Conservation (phyloP, 805 yeast species). For the Phaffomyces thermotolerans region DNA sequence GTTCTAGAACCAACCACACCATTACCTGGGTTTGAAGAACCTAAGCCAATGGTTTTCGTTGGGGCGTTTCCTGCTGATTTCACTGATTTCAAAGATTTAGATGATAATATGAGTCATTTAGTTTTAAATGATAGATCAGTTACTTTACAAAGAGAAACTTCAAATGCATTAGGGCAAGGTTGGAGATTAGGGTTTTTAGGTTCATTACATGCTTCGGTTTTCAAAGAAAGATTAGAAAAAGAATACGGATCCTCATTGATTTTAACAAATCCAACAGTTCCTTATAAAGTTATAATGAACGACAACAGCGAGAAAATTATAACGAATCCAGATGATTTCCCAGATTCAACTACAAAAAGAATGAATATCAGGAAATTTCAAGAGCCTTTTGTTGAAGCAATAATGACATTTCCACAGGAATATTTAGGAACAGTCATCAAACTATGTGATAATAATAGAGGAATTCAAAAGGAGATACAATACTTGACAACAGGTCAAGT, state of each 20-base stretch:
- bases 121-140: constrained; percentile 92
- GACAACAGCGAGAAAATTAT: constrained; percentile 61
- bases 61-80: constrained; percentile 98
- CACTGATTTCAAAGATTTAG: constrained; percentile 77
- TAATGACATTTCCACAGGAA: constrained; percentile 87
- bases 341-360: constrained; percentile 40
- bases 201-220: constrained; percentile 90
- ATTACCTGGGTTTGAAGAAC: constrained; percentile 91
- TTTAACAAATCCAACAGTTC: constrained; percentile 94
- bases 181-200: constrained; percentile 97
- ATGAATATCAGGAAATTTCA: constrained; percentile 43
- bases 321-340: constrained; percentile 91
- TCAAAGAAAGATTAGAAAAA: constrained; percentile 82
- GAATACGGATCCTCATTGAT: constrained; percentile 92
- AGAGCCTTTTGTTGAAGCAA: constrained; percentile 88
- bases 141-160: constrained; percentile 80
- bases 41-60: constrained; percentile 96
- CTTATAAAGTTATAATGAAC: constrained; percentile 66
- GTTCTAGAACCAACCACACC: constrained; percentile 58
- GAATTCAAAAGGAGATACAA: constrained; percentile 71
- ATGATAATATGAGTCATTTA: constrained; percentile 82
- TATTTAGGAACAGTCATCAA: constrained; percentile 82
- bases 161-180: constrained; percentile 93
- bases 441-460: constrained; percentile 78
- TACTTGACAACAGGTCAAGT: constrained; percentile 79